Base-by-base conservation (phyloP, 108 stramenopile species). In the Stephanodiscus triporus region DNA sequence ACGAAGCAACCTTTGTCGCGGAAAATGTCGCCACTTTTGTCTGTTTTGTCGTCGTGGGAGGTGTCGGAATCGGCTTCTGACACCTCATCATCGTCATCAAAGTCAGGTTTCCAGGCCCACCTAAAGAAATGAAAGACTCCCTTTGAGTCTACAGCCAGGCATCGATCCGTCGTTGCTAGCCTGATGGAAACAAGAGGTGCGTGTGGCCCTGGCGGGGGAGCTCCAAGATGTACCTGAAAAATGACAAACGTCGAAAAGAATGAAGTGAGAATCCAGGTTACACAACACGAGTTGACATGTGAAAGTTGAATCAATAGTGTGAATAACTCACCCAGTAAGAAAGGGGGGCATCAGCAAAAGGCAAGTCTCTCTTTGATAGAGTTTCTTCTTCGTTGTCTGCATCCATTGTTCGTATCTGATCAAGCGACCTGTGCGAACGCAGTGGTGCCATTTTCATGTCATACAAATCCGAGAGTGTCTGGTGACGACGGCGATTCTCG, bases 191-290 rank as follows among this genome's bases (percentile, higher is more conserved):
- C 75, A 59, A 95, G 80, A 36, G 84, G 78, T 19, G 86, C 89
- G 66, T 95, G 95, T 23, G 95, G 95, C 17, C 95, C 95, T 55
- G 95, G 95, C 24, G 95, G 95, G 13, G 95, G 95, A 2, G 92
- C 91, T 54, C 86, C 90, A 34, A 95, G 61, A 73, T 95, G 92
- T 6, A 95, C 42, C 65, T 66, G 34, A 26, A 22, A 24, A 2
- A 20, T 53, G 5, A 53, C 20, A 24, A 11, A 54, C 9, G 16
- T 23, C 26, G 26, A 54, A 27, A 0, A 26, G 48, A 49, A 49
- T 19, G 56, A 57, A 4, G 22, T 20, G 60, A 38, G 36, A 40
- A 42, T 36, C 22, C 20, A 40, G 5, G n/a, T 22, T 2, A 61
- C 17, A 4, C 17, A n/a, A 38, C 32, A 14, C 16, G 5, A 2